These are phyloP conservation scores for Magnaporthiopsis incrustans DNA, from an alignment of 2,329 filamentous ascomycete species.

Conservation along the genomic window DNA sequence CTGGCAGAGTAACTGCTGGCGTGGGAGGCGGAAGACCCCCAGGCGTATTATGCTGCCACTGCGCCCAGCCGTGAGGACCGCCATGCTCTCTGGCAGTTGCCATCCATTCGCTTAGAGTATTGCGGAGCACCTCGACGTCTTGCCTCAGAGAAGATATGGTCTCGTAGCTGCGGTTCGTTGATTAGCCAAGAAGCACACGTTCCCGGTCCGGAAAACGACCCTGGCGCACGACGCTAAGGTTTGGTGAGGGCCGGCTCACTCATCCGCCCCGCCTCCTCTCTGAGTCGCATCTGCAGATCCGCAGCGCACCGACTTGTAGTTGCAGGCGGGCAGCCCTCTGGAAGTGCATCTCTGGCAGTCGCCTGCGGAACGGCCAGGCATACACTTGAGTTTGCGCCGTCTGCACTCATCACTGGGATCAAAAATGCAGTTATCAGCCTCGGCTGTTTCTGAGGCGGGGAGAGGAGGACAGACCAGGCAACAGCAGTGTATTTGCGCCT, in stretches of 20 bases:
- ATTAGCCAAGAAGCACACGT: too few relatives aligned
- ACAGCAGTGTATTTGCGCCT: constrained; percentile 1
- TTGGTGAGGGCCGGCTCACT: not conserved
- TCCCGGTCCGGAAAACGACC: too few relatives aligned
- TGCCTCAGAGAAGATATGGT: not conserved
- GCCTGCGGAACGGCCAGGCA: constrained; percentile 13
- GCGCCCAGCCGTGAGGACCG: not conserved
- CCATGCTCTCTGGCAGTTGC: not conserved
- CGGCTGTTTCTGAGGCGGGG: too few relatives aligned
- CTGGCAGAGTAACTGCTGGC: too few relatives aligned
- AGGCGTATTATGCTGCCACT: not conserved
- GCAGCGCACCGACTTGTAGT: constrained; percentile 15
- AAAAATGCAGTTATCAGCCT: too few relatives aligned
- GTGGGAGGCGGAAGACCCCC: too few relatives aligned
- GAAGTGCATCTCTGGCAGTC: not conserved
- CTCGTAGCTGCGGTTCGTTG: not conserved
- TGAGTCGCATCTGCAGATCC: not conserved
- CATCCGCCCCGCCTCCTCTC: not conserved
- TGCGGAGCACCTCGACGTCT: not conserved
- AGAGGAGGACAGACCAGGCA: not conserved
- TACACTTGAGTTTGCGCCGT: constrained; percentile 32
- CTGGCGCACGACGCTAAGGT: too few relatives aligned
- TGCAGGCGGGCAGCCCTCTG: constrained; percentile 15
- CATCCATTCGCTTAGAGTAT: not conserved
- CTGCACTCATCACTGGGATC: constrained; percentile 25